These are phyloP conservation scores for Clonostachys rhizophaga DNA, from an alignment of 2,329 filamentous ascomycete genomes.

Conservation along the genomic window DNA sequence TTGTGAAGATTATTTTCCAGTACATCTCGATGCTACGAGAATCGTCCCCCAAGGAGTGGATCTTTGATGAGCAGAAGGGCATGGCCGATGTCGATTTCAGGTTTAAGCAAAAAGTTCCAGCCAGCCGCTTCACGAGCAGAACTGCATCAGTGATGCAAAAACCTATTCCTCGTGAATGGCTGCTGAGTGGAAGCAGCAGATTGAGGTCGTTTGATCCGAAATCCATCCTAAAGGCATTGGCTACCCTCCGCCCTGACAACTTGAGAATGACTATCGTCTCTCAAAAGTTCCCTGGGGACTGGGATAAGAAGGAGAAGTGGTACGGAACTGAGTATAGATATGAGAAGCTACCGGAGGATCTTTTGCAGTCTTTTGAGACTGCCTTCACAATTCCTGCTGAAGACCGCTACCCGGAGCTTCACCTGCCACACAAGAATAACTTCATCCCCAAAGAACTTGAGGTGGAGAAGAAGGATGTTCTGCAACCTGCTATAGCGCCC, in stretches of 20 bases:
- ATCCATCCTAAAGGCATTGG: slow-evolving; percentile 70
- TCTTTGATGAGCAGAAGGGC: slow-evolving; percentile 86
- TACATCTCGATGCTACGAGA: slow-evolving; percentile 86
- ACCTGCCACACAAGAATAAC: slow-evolving; percentile 89
- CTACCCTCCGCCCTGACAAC: slow-evolving; percentile 78
- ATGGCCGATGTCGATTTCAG: slow-evolving; percentile 92
- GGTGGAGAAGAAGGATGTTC: slow-evolving; percentile 90
- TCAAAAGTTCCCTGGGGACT: slow-evolving; percentile 76
- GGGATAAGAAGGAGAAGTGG: slow-evolving; percentile 91
- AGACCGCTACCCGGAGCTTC: slow-evolving; percentile 64
- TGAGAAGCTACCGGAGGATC: slow-evolving; percentile 72
- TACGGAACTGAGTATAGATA: slow-evolving; percentile 92
- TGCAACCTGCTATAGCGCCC: slow-evolving; percentile 67
- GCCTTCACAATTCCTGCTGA: slow-evolving; percentile 45
- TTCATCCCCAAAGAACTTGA: slow-evolving; percentile 93
- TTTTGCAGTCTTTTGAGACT: slow-evolving; percentile 68
- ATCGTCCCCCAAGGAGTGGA: slow-evolving; percentile 80
- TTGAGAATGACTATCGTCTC: slow-evolving; percentile 82
- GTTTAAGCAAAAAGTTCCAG: slow-evolving; percentile 88
- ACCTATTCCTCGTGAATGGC: slow-evolving; percentile 77
- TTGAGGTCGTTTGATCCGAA: slow-evolving; percentile 76
- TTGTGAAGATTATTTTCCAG: slow-evolving; percentile 81
- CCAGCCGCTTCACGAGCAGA: slow-evolving; percentile 82
- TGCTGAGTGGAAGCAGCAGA: slow-evolving; percentile 75
- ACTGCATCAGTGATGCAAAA: slow-evolving; percentile 89